phyloP scores from a whole-genome alignment of 2,329 filamentous ascomycete genomes.

The Coniella lustricola region DNA sequence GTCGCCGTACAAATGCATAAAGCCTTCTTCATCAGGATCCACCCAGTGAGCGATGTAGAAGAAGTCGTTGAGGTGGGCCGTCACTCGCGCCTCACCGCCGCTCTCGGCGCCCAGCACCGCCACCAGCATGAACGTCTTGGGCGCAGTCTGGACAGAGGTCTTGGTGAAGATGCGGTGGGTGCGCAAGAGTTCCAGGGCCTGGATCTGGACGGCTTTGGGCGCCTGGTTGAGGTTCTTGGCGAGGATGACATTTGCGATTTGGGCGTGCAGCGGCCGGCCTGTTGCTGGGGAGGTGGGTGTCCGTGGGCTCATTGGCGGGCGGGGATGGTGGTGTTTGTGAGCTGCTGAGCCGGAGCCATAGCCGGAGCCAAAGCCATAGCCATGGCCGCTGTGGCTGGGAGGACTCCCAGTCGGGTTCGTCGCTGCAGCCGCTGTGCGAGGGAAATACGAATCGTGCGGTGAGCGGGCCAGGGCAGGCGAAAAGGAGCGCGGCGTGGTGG shows the following conservation, averaged over 20 bases:
- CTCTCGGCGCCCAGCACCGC: constrained; percentile 54
- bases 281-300: constrained; percentile 18
- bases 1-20: constrained; percentile 65
- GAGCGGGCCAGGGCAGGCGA: constrained; percentile 16
- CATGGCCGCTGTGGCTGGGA: no score
- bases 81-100: constrained; percentile 42
- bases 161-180: constrained; percentile 71
- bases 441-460: constrained; percentile 22
- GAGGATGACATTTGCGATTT: constrained; percentile 72
- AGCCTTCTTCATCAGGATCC: constrained; percentile 59
- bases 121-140: constrained; percentile 73
- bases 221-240: constrained; percentile 72
- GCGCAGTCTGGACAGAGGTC: constrained; percentile 65
- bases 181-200: constrained; percentile 70
- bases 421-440: background rate
- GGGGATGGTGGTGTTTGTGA: constrained; percentile 1
- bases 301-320: constrained; percentile 19
- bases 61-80: constrained; percentile 64
- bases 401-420: no score
- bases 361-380: background rate
- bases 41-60: constrained; percentile 88
- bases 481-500: constrained; percentile 19
- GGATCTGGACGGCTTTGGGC: constrained; percentile 71
- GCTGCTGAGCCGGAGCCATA: background rate
- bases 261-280: constrained; percentile 29